Conservation (phyloP, 805 yeast genomes). For the Yamadazyma kitorensis region DNA sequence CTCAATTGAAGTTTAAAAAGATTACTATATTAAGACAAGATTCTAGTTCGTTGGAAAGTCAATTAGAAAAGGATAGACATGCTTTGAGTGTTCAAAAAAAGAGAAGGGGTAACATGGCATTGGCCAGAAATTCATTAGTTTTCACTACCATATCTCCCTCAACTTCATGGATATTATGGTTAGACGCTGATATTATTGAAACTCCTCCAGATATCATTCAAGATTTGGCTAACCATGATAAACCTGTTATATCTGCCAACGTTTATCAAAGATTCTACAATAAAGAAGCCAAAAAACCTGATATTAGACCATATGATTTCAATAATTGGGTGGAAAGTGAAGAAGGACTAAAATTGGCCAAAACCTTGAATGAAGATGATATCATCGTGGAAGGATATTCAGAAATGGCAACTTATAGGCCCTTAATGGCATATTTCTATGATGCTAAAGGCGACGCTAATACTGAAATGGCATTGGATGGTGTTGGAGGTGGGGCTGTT, state of each 20-base stretch:
- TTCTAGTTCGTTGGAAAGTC: constrained; percentile 68
- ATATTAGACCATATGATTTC: constrained; percentile 86
- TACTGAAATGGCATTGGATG: constrained; percentile 83
- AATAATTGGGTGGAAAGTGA: constrained; percentile 93
- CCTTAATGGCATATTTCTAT: constrained; percentile 88
- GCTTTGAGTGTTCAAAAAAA: constrained; percentile 83
- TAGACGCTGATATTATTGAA: constrained; percentile 92
- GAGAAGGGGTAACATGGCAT: constrained; percentile 86
- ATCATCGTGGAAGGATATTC: constrained; percentile 92
- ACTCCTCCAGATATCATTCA: constrained; percentile 80
- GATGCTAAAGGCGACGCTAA: constrained; percentile 59
- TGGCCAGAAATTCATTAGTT: constrained; percentile 87
- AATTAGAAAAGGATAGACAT: constrained; percentile 85
- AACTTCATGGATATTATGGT: constrained; percentile 95
- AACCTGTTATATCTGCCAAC: constrained; percentile 87
- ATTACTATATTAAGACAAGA: constrained; percentile 92
- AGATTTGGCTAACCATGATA: constrained; percentile 81
- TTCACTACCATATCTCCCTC: constrained; percentile 87
- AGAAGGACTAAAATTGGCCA: constrained; percentile 74
- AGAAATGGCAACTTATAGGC: constrained; percentile 91
- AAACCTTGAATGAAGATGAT: constrained; percentile 76
- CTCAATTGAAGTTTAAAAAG: constrained; percentile 69
- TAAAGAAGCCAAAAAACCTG: constrained; percentile 49
- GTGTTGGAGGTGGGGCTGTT: constrained; percentile 98
- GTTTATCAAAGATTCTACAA: constrained; percentile 83